These are phyloP conservation scores for Epichloe gansuensis DNA, from an alignment of 2,329 filamentous ascomycete species.

Conservation along the genomic window DNA sequence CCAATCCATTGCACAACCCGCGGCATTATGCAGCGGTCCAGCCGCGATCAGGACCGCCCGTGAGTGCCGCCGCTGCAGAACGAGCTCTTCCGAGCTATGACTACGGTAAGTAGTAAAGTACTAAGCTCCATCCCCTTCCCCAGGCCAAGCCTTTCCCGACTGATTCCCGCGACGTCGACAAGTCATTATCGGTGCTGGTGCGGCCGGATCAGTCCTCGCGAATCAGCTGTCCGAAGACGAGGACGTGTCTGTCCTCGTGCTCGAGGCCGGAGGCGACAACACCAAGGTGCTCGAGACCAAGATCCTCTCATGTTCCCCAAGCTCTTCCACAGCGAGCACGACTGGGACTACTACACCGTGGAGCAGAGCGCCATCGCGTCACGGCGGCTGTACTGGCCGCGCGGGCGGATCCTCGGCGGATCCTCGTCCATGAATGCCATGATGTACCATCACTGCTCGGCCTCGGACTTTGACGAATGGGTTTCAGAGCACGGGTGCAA, in stretches of 20 bases:
- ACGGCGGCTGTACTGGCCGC: slow-evolving; percentile 13
- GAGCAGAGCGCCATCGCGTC: slow-evolving; percentile 11
- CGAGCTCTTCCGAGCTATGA: slow-evolving; percentile 5
- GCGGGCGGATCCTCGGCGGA: slow-evolving; percentile 13
- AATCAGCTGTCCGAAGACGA: slow-evolving; percentile 16
- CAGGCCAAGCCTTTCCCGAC: background rate
- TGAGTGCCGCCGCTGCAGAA: slow-evolving; percentile 1
- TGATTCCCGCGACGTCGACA: background rate
- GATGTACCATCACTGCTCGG: slow-evolving; percentile 12
- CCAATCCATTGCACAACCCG: slow-evolving; percentile 5
- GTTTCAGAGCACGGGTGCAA: slow-evolving; percentile 8
- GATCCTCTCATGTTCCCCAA: slow-evolving; percentile 10
- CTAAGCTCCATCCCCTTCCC: background rate
- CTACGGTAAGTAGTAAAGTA: background rate
- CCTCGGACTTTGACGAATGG: slow-evolving; percentile 13
- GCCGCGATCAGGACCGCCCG: slow-evolving; percentile 1
- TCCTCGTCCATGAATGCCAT: slow-evolving; percentile 14
- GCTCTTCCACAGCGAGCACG: slow-evolving; percentile 12
- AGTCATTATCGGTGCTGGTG: slow-evolving; percentile 18
- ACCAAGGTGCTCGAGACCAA: slow-evolving; percentile 9
- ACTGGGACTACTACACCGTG: slow-evolving; percentile 15
- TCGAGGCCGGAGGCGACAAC: slow-evolving; percentile 10
- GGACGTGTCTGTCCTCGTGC: slow-evolving; percentile 9
- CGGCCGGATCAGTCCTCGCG: slow-evolving; percentile 18
- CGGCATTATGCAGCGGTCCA: slow-evolving; percentile 3